Conservation (phyloP, 129 eudicot species). For the Kitagawia praeruptora region DNA sequence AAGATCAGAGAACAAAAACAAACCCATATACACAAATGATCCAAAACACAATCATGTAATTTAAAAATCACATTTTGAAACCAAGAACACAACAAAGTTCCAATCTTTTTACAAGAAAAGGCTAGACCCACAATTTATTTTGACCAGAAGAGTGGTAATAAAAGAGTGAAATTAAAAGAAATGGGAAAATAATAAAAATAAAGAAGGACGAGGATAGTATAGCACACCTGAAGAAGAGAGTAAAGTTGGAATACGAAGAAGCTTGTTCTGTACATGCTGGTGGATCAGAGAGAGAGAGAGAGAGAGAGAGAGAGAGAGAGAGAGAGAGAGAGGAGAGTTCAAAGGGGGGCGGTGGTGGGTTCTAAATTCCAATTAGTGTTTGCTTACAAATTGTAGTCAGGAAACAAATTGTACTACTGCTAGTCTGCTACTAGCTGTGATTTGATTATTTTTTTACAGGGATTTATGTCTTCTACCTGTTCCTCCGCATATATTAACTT, state of each 20-base stretch:
- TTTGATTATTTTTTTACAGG: background rate
- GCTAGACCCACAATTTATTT: constrained; percentile 5
- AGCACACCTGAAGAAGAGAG: constrained; percentile 15
- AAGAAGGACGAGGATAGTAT: background rate
- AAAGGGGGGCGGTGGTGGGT: constrained; percentile 6
- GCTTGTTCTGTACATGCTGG: constrained; percentile 13
- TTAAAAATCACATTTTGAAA: background rate
- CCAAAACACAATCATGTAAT: background rate
- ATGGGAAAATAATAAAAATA: background rate
- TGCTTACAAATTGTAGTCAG: background rate
- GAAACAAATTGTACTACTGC: background rate
- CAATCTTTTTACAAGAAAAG: background rate
- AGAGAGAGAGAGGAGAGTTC: constrained; percentile 6
- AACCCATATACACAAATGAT: background rate
- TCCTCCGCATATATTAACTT: fast-evolving
- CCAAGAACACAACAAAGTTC: constrained; percentile 1
- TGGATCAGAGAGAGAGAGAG: constrained; percentile 15
- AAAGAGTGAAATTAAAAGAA: background rate
- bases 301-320: constrained; percentile 13
- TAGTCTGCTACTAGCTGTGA: background rate
- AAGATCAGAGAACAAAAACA: constrained; percentile 8
- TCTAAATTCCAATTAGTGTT: background rate
- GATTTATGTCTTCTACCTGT: background rate
- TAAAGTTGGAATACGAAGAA: constrained; percentile 11
- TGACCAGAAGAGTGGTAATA: background rate